Evolutionary conservation across 2,329 filamentous ascomycete genomes (phyloP), one percentile per base, ranked within the genome.

Genomic region (Ophiostoma fasciatum): DNA sequence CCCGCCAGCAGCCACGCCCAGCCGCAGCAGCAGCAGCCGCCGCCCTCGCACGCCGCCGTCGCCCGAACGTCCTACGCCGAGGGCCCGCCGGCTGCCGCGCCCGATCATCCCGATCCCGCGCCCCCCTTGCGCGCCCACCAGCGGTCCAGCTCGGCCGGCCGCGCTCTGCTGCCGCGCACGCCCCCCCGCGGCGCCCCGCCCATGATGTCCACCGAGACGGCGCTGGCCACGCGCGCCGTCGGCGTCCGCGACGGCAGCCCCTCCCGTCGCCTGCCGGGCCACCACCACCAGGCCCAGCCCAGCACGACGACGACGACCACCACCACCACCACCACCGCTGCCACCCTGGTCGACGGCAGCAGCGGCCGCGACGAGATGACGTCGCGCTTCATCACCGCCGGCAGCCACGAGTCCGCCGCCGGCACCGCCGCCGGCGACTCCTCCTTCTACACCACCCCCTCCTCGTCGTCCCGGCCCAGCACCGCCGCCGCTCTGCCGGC

Each of bases 261-360:
- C 11, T 42, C 39, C 31, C 46, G 44, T 18, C 38, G 40, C 21
- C 42, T 36, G 14, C 36, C 34, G 15, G 42, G 30, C 52, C 22
- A 27, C 9, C 31, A 15, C 25, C 31, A 26, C 35, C 35, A 25
- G 48, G n/a, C n/a, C n/a, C n/a, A n/a, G n/a, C n/a, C n/a, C n/a
- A n/a, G n/a, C n/a, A n/a, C n/a, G n/a, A n/a, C n/a, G n/a, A n/a
- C n/a, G n/a, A n/a, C n/a, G n/a, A n/a, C 70, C 4, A 70, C 75
- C 25, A 75, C 74, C 27, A 66, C 75, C 50, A 78, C 80, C 66
- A 77, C 74, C 7, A 59, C 66, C 40, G 67, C 78, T 45, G 39
- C 52, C 40, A 31, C 50, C 42, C 42, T 62, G 6, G 43, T 38
- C 6, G 58, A 53, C 42, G 59, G 49, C 43, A 64, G 51, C 58